phyloP scores from a whole-genome alignment of 306 rosid species.

The Trifolium fragiferum region DNA sequence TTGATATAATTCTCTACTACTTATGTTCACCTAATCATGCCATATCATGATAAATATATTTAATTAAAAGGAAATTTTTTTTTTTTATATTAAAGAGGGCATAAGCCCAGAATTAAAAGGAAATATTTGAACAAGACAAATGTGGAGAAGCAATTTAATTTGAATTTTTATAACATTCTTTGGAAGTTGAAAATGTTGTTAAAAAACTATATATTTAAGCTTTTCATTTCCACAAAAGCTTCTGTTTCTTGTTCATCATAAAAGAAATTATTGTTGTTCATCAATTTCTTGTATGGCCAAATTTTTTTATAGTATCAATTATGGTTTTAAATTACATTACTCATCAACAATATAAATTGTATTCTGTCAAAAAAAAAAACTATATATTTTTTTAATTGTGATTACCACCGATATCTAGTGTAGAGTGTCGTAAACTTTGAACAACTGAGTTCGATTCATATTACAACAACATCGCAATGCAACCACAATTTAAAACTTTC shows the following conservation, averaged over 20 bases:
- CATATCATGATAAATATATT: conserved; percentile 21
- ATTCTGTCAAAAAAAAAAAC: too few relatives aligned
- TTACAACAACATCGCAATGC: not conserved
- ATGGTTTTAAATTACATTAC: not conserved
- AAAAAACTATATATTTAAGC: not conserved
- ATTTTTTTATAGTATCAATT: not conserved
- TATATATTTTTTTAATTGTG: too few relatives aligned
- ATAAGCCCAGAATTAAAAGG: too few relatives aligned
- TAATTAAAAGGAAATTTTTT: conserved; percentile 25
- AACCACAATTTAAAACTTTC: not conserved
- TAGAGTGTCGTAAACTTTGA: too few relatives aligned
- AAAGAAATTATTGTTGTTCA: not conserved
- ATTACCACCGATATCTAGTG: too few relatives aligned
- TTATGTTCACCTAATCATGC: not conserved
- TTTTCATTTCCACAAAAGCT: conserved; percentile 19
- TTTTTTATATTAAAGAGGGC: too few relatives aligned
- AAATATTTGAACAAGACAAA: conserved; percentile 37
- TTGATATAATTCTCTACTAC: conserved; percentile 9
- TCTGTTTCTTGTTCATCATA: conserved; percentile 19
- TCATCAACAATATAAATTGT: not conserved
- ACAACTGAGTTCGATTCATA: too few relatives aligned
- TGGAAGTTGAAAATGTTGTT: conserved; percentile 5
- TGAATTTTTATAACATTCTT: not conserved
- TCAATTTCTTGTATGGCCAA: not conserved
- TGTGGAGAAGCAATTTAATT: conserved; percentile 9